Percentiles rank a stretch among this genome's conserved stretches.
phyloP scores from a whole-genome alignment of 1,139 yeast species.

The Pichia sp. region DNA sequence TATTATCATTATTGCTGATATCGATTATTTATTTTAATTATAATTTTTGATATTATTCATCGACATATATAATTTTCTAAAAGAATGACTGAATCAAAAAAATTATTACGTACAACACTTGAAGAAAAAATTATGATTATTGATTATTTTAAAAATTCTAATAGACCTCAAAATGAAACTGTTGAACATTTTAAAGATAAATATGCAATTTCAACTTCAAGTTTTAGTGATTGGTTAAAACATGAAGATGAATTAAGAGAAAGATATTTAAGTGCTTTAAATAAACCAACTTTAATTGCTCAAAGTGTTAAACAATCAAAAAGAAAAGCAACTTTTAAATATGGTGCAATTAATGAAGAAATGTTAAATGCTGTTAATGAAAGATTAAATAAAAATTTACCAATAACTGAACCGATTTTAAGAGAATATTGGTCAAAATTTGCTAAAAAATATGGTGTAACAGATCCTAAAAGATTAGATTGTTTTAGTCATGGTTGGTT shows the following conservation, averaged over 20 bases:
- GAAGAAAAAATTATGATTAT: constrained; percentile 53
- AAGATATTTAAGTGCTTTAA: constrained; percentile 29
- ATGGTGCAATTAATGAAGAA: constrained; percentile 50
- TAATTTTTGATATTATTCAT: too few relatives aligned
- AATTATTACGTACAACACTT: constrained; percentile 35
- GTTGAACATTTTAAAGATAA: constrained; percentile 46
- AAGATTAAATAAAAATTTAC: constrained; percentile 38
- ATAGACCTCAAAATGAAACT: constrained; percentile 51
- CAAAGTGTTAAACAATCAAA: constrained; percentile 36
- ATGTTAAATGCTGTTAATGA: constrained; percentile 49
- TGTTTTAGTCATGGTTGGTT: constrained; percentile 59
- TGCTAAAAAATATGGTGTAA: constrained; percentile 53
- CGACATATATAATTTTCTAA: too few relatives aligned
- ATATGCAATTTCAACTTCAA: constrained; percentile 49
- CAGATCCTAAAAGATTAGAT: constrained; percentile 49
- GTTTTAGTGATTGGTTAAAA: constrained; percentile 56
- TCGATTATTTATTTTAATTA: too few relatives aligned
- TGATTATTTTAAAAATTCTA: constrained; percentile 43
- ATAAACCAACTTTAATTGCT: constrained; percentile 29
- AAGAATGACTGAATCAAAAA: constrained; percentile 1
- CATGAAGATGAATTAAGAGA: constrained; percentile 44
- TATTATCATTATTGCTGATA: too few relatives aligned
- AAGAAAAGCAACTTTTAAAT: constrained; percentile 47
- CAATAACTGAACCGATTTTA: constrained; percentile 48
- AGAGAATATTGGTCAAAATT: constrained; percentile 51